phyloP scores from a whole-genome alignment of 2,329 filamentous ascomycete species.

The Exutisphaerella laricina region DNA sequence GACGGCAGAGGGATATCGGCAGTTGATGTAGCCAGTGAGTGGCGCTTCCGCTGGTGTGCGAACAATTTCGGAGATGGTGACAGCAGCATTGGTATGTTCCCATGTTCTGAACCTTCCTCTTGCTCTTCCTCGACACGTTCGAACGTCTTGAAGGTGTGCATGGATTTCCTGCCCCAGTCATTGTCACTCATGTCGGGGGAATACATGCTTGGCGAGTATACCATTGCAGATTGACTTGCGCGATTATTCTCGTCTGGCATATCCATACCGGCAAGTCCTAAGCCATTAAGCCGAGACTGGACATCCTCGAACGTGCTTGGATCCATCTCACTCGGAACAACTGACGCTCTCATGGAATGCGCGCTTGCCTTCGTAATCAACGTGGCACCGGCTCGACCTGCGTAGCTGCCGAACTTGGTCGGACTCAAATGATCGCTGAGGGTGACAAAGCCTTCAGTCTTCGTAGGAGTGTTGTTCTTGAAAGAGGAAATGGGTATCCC shows the following conservation, averaged over 20 bases:
- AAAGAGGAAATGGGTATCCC: slow-evolving; percentile 5
- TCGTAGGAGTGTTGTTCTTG: slow-evolving; percentile 14
- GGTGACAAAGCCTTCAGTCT: slow-evolving; percentile 14
- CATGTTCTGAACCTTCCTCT: slow-evolving; percentile 1
- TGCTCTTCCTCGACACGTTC: slow-evolving; percentile 2
- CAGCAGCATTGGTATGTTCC: background rate
- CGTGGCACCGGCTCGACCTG: slow-evolving; percentile 17
- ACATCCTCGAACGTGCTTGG: slow-evolving; percentile 24
- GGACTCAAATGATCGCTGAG: slow-evolving; percentile 21
- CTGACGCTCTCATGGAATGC: slow-evolving; percentile 28
- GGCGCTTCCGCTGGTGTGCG: background rate
- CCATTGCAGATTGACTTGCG: slow-evolving; percentile 9
- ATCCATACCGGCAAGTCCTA: slow-evolving; percentile 29
- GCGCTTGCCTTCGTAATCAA: slow-evolving; percentile 29
- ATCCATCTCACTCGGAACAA: slow-evolving; percentile 22
- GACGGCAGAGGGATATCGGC: background rate
- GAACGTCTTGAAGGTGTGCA: background rate
- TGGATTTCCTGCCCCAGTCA: slow-evolving; percentile 1
- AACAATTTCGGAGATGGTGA: background rate
- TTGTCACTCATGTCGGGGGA: slow-evolving; percentile 10
- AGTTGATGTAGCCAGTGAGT: slow-evolving; percentile 4
- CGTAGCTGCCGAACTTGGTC: slow-evolving; percentile 25
- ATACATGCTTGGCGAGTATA: slow-evolving; percentile 30
- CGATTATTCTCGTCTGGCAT: slow-evolving; percentile 24
- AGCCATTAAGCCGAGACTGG: slow-evolving; percentile 25